Evolutionary conservation across 129 eudicot genomes (phyloP), one percentile per base, ranked within the genome.

Genomic region (Lactuca sativa): DNA sequence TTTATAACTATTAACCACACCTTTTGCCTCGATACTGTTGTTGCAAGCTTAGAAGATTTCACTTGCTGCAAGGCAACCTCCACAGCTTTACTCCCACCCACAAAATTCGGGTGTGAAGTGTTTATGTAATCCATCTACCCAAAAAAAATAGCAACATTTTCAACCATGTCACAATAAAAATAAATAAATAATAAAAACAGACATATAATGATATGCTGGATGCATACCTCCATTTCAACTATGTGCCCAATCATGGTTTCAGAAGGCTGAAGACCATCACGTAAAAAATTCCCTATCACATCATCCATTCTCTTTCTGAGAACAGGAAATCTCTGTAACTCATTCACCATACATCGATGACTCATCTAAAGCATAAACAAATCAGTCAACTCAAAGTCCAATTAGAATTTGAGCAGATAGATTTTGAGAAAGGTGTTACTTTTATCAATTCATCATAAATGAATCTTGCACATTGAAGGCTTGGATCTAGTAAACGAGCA

Each of bases 31-130:
- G 82, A 69, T 44, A 75, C 60, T 12, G 90, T 53, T 44, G 81
- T 77, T 69, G 90, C 60, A n/a, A 74, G 57, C 74, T 76, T 85
- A 17, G 82, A 57, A 32, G 95, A 80, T 71, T 82, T 93, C 56
- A 83, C 73, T 69, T 87, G 92, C 73, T 85, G 88, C 61, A 77
- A 44, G 7, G 93, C 97, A 33, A 65, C 31, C 85, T 95, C 97
- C n/a, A 95, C 87, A 36, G 99, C 99, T 87, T 85, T 87, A 70
- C 96, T 88, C 62, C 99, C 99, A 78, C 99, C 99, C 80, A 95
- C 63, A 61, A 95, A 95, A 84, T 84, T 85, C 18, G 93, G 96
- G 71, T 95, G 97, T 3, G 97, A 95, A 69, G 99, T 95, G 78
- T 95, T 95, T 75, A 95, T 95, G 77, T 90, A 95, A 80, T 90